Evolutionary conservation across 148 eudicot species (phyloP).

Genomic region (Linanthus parryae): DNA sequence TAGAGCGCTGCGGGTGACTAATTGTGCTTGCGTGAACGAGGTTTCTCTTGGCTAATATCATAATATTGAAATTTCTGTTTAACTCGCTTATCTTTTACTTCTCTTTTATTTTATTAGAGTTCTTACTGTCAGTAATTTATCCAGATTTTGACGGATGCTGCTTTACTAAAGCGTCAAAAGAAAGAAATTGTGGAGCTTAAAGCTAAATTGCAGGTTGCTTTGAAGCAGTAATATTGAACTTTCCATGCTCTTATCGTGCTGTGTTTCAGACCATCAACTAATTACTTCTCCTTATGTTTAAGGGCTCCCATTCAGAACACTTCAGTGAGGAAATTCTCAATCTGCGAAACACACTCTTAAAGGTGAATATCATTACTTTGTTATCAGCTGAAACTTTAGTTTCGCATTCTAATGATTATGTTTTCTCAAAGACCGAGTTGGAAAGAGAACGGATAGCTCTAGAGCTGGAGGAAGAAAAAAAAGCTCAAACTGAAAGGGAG

Average conservation of each 20-base stretch:
- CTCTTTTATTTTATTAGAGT: background rate
- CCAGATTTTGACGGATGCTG: conserved; percentile 96
- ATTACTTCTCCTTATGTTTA: conserved; percentile 4
- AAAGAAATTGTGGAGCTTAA: conserved; percentile 96
- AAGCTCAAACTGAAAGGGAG: conserved; percentile 85
- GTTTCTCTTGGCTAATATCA: conserved; percentile 21
- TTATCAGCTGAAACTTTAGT: background rate
- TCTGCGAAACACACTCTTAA: conserved; percentile 80
- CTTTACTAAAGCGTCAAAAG: conserved; percentile 92
- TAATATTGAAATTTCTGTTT: conserved; percentile 2
- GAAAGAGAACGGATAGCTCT: conserved; percentile 94
- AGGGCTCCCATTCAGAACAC: conserved; percentile 91
- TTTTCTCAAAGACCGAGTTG: conserved; percentile 59
- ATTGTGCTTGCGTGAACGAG: conserved; percentile 95
- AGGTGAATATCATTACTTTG: conserved; percentile 37
- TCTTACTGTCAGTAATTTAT: background rate
- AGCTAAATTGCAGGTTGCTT: conserved; percentile 75
- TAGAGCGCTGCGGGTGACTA: conserved; percentile 95
- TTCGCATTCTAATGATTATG: conserved; percentile 1
- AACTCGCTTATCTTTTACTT: background rate
- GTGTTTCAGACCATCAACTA: background rate
- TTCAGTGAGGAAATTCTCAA: conserved; percentile 81
- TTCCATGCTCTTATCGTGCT: too few species aligned
- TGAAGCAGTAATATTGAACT: background rate
- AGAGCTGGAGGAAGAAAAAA: conserved; percentile 98